Evolutionary conservation across 2,329 filamentous ascomycete species (phyloP).

Genomic region (Phyllosticta citriasiana): DNA sequence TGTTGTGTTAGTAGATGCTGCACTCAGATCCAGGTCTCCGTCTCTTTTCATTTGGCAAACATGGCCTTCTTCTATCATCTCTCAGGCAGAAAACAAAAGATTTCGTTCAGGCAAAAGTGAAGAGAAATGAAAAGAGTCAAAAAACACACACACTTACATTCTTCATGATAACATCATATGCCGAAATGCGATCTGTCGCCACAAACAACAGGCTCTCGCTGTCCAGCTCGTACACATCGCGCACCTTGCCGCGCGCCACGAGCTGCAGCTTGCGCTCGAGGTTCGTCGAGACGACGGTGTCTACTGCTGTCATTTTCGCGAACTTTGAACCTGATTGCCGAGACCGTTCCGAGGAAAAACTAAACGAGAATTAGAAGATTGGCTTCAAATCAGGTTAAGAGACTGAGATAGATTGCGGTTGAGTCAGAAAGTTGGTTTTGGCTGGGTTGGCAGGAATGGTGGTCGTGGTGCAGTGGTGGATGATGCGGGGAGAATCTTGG

Average conservation of each 20-base stretch:
- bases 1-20: neutral
- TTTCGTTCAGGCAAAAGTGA: neutral
- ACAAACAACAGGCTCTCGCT: conserved; percentile 67
- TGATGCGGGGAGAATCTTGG: no score
- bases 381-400: no score
- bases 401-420: no score
- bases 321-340: no score
- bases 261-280: conserved; percentile 30
- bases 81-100: neutral
- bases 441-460: no score
- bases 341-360: no score
- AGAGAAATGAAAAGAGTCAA: neutral
- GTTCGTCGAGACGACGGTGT: conserved; percentile 20
- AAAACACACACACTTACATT: conserved; percentile 47
- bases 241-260: conserved; percentile 61
- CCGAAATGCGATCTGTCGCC: conserved; percentile 83
- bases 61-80: no score
- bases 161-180: conserved; percentile 83
- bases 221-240: conserved; percentile 69
- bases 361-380: no score
- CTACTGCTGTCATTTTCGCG: neutral
- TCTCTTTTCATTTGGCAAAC: neutral
- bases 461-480: no score
- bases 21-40: neutral
- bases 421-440: no score